Evolutionary conservation across 1,284 basidiomycete genomes (phyloP).

Genomic region (Pholiota adiposa): DNA sequence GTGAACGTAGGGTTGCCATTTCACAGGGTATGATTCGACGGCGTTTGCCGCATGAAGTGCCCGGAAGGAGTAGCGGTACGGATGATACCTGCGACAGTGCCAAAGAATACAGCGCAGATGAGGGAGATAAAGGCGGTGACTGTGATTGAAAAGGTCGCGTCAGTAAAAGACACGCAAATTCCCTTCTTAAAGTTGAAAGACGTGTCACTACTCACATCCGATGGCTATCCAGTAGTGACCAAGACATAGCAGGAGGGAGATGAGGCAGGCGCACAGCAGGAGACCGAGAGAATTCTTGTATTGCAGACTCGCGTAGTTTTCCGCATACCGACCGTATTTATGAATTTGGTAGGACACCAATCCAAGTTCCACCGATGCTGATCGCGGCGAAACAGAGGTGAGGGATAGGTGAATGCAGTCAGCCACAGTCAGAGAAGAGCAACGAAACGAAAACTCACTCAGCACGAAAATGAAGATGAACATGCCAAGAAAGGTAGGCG

Average conservation of each 20-base stretch:
- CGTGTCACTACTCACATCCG: conserved; percentile 24
- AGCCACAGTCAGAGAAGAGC: background rate
- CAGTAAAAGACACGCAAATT: background rate
- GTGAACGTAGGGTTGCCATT: conserved; percentile 28
- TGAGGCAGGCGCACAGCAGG: conserved; percentile 18
- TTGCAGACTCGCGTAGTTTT: conserved; percentile 29
- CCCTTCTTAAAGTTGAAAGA: background rate
- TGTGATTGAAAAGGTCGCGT: background rate
- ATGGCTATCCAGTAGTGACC: conserved; percentile 28
- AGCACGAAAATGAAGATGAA: conserved; percentile 23
- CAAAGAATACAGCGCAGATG: conserved; percentile 34
- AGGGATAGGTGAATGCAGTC: conserved; percentile 18
- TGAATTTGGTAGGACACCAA: conserved; percentile 34
- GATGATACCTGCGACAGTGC: conserved; percentile 34
- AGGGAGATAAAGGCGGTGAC: conserved; percentile 30
- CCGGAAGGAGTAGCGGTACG: conserved; percentile 29
- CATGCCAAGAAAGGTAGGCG: conserved; percentile 17
- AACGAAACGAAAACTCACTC: conserved; percentile 17
- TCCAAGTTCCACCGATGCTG: conserved; percentile 29
- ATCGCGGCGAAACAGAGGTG: background rate
- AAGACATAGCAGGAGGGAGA: conserved; percentile 25
- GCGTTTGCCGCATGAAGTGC: conserved; percentile 21
- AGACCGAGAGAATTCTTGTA: conserved; percentile 34
- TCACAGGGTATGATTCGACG: conserved; percentile 21
- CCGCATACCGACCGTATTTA: conserved; percentile 27